Percentiles rank a stretch among this genome's conserved stretches.
phyloP scores from a whole-genome alignment of 768 basidiomycete genomes.

The Boletus tomentosulus region DNA sequence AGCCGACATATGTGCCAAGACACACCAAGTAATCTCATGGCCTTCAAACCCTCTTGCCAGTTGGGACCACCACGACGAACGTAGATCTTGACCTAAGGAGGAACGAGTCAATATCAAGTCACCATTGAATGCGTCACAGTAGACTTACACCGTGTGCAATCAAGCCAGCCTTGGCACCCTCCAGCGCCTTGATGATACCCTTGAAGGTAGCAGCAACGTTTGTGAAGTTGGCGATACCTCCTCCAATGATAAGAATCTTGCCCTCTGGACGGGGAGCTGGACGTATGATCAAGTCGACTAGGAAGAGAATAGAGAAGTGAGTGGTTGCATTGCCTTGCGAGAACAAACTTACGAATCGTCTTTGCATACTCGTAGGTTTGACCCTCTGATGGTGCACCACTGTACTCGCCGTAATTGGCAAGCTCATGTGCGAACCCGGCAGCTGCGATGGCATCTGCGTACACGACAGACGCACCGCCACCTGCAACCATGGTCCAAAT shows the following conservation, averaged over 20 bases:
- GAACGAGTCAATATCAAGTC: constrained; percentile 34
- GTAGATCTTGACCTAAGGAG: constrained; percentile 77
- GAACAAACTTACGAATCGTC: constrained; percentile 74
- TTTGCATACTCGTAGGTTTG: constrained; percentile 99
- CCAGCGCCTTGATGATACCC: constrained; percentile 96
- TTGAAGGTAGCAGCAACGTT: constrained; percentile 99
- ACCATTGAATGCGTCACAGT: not conserved
- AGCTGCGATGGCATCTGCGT: constrained; percentile 77
- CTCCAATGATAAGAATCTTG: constrained; percentile 99
- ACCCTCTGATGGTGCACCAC: constrained; percentile 94
- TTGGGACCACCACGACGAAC: constrained; percentile 98
- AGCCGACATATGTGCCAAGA: not conserved
- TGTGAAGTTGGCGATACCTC: constrained; percentile 99
- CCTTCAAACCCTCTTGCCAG: constrained; percentile 98
- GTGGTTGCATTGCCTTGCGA: not conserved
- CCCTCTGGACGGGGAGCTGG: constrained; percentile 79
- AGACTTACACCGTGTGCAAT: constrained; percentile 41
- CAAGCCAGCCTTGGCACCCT: constrained; percentile 85
- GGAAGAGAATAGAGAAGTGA: not conserved
- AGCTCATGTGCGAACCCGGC: constrained; percentile 96
- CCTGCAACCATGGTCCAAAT: constrained; percentile 99
- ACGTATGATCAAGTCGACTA: constrained; percentile 92
- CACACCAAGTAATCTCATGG: constrained; percentile 86
- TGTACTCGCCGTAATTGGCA: constrained; percentile 99
- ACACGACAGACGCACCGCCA: constrained; percentile 77